phyloP scores from a whole-genome alignment of 73 alveolate genomes.

The Symbiodinium natans region DNA sequence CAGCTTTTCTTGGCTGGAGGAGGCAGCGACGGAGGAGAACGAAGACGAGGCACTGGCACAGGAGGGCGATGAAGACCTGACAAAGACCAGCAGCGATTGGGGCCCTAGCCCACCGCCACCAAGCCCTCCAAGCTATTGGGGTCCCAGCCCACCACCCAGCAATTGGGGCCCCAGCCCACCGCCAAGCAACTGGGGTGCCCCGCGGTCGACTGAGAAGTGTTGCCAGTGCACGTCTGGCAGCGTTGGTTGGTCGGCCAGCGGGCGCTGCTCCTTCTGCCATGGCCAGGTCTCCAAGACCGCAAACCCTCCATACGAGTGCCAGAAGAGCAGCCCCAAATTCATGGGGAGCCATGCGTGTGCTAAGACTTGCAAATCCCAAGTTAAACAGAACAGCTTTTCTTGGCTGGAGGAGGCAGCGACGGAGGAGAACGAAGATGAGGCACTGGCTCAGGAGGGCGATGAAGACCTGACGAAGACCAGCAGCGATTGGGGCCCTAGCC shows the following conservation, averaged over 20 bases:
- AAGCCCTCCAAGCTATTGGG: no score
- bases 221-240: conserved; percentile 28
- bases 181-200: not conserved
- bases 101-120: no score
- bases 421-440: not conserved
- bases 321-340: conserved; percentile 38
- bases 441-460: not conserved
- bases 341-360: conserved; percentile 48
- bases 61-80: not conserved
- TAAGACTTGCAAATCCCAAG: conserved; percentile 29
- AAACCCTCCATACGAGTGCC: conserved; percentile 19
- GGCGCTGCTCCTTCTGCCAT: conserved; percentile 35
- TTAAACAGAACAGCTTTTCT: not conserved
- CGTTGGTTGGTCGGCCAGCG: conserved; percentile 2
- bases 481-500: not conserved
- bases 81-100: no score
- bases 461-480: not conserved
- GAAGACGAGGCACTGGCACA: not conserved
- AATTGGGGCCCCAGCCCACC: no score
- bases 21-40: not conserved
- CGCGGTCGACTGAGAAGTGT: conserved; percentile 23
- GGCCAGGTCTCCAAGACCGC: conserved; percentile 27
- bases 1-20: conserved; percentile 39
- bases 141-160: no score
- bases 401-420: conserved; percentile 33